phyloP scores from a whole-genome alignment of 495 filamentous ascomycete genomes.

The Platismatia glauca region DNA sequence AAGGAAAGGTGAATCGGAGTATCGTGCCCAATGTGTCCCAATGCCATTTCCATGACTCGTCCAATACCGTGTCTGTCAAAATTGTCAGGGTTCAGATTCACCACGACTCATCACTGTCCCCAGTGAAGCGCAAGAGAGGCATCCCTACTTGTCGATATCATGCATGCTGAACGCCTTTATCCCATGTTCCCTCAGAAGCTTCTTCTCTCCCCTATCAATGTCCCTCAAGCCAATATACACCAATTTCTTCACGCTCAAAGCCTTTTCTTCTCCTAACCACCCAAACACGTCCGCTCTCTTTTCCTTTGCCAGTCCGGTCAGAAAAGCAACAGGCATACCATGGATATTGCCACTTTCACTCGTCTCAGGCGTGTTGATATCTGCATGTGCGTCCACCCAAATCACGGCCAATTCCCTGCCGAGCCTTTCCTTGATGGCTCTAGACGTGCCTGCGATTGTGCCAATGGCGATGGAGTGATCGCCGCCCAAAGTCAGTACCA shows the following conservation, averaged over 20 bases:
- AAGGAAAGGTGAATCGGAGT: constrained; percentile 96
- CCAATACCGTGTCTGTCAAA: constrained; percentile 75
- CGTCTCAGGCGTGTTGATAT: constrained; percentile 93
- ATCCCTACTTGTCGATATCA: constrained; percentile 72
- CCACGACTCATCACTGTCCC: background rate
- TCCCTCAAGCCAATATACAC: constrained; percentile 96
- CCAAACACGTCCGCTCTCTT: constrained; percentile 69
- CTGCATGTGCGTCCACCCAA: constrained; percentile 97
- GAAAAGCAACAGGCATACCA: constrained; percentile 93
- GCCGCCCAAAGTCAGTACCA: constrained; percentile 88
- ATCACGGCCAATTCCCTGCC: constrained; percentile 82
- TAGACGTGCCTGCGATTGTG: constrained; percentile 73
- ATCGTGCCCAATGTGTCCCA: constrained; percentile 86
- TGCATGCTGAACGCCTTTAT: constrained; percentile 98
- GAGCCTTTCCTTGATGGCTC: constrained; percentile 62
- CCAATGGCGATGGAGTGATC: constrained; percentile 97
- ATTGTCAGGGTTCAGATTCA: background rate
- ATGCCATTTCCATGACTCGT: constrained; percentile 91
- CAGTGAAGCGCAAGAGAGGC: constrained; percentile 2
- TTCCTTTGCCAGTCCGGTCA: constrained; percentile 73
- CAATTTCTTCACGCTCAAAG: constrained; percentile 67
- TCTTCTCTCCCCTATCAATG: constrained; percentile 87
- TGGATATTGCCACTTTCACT: constrained; percentile 90
- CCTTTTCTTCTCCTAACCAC: constrained; percentile 64
- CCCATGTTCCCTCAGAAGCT: constrained; percentile 72